Evolutionary conservation across 495 filamentous ascomycete species (phyloP).

Genomic region (Trypethelium eluteriae): DNA sequence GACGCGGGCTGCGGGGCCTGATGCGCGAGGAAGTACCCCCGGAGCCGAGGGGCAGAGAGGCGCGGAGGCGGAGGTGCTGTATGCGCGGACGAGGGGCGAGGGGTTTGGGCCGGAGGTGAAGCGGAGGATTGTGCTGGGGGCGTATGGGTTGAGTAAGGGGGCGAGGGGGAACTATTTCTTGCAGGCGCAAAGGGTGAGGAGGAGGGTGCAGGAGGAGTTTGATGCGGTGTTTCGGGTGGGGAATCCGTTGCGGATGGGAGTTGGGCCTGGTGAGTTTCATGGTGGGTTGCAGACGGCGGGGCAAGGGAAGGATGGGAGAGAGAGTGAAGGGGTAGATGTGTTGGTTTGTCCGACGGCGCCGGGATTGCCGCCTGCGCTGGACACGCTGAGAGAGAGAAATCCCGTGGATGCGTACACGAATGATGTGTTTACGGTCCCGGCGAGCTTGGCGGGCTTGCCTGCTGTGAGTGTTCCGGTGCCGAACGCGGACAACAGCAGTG

Average conservation of each 20-base stretch:
- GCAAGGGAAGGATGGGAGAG: conserved; percentile 21
- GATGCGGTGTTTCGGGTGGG: conserved; percentile 60
- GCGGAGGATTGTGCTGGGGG: conserved; percentile 76
- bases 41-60: conserved; percentile 34
- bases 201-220: conserved; percentile 79
- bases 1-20: conserved; percentile 35
- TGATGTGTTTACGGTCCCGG: conserved; percentile 93
- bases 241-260: conserved; percentile 54
- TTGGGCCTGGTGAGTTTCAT: not conserved
- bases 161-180: conserved; percentile 96
- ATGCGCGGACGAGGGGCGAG: conserved; percentile 60
- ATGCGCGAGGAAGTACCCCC: conserved; percentile 22
- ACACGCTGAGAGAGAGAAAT: conserved; percentile 34
- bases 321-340: conserved; percentile 63
- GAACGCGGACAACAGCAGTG: conserved; percentile 30
- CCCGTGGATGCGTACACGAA: conserved; percentile 67
- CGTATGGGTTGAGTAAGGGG: conserved; percentile 82
- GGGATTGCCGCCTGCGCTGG: conserved; percentile 60
- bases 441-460: conserved; percentile 85
- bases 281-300: not conserved
- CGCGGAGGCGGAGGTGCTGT: conserved; percentile 47
- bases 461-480: conserved; percentile 74
- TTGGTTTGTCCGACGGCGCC: conserved; percentile 84
- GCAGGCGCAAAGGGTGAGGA: conserved; percentile 79
- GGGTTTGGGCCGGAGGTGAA: conserved; percentile 81